These are phyloP conservation scores for Penicillium subrubescens DNA, from an alignment of 495 filamentous ascomycete genomes.

Conservation along the genomic window DNA sequence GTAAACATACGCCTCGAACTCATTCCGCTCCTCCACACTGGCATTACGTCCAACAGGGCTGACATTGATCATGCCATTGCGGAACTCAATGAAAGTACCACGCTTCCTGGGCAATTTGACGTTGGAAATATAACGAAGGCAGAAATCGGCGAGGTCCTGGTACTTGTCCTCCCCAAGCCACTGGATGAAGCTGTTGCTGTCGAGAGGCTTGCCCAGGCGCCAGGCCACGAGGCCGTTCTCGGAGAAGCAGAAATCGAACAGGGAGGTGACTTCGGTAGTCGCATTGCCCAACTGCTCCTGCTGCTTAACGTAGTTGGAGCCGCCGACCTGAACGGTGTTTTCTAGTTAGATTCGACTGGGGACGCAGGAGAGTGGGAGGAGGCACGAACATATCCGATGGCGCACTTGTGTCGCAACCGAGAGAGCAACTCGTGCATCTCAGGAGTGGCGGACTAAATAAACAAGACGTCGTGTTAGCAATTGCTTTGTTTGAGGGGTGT, in stretches of 20 bases:
- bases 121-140: conserved; percentile 87
- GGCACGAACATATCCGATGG: conserved; percentile 74
- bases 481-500: neutral
- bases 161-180: conserved; percentile 91
- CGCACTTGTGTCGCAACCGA: conserved; percentile 79
- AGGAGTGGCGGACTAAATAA: conserved; percentile 59
- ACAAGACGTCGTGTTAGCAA: conserved; percentile 11
- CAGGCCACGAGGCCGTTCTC: conserved; percentile 95
- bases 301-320: conserved; percentile 86
- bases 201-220: conserved; percentile 71
- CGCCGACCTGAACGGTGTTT: conserved; percentile 56
- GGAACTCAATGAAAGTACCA: conserved; percentile 96
- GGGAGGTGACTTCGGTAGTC: conserved; percentile 63
- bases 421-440: conserved; percentile 84
- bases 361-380: conserved; percentile 3
- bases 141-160: conserved; percentile 83
- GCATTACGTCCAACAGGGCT: conserved; percentile 93
- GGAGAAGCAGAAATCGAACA: conserved; percentile 96
- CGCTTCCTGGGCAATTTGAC: conserved; percentile 83
- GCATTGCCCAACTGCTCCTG: conserved; percentile 86
- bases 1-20: conserved; percentile 60
- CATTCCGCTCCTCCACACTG: conserved; percentile 72
- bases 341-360: conserved; percentile 16
- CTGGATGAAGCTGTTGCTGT: conserved; percentile 80
- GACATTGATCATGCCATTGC: conserved; percentile 95